Evolutionary conservation across 176 grass and related monocot species (phyloP).

Genomic region (Miscanthus lutarioriparius): DNA sequence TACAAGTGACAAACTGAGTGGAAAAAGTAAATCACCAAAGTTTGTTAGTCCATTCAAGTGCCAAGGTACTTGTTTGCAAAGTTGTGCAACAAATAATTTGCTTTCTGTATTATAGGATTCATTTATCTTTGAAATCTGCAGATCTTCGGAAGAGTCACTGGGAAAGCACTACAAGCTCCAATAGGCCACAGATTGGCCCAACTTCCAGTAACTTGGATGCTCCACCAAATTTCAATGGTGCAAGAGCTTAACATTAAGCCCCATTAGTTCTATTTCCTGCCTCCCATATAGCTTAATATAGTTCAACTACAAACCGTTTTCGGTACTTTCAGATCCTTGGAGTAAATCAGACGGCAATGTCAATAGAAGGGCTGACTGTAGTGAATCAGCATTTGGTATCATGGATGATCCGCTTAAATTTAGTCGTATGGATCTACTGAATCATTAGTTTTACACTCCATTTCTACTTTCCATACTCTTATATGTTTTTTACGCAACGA

Average conservation of each 20-base stretch:
- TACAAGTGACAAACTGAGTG: slow-evolving; percentile 19
- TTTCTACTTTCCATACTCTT: slow-evolving; percentile 10
- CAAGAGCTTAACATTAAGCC: not conserved
- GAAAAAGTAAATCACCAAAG: slow-evolving; percentile 39
- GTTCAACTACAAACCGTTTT: not conserved
- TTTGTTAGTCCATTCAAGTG: slow-evolving; percentile 46
- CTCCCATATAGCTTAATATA: slow-evolving; percentile 16
- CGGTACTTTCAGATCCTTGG: slow-evolving; percentile 13
- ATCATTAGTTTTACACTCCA: slow-evolving; percentile 23
- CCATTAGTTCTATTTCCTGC: slow-evolving; percentile 12
- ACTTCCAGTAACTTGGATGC: slow-evolving; percentile 17
- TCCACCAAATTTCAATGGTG: slow-evolving; percentile 44
- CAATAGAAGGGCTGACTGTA: not conserved
- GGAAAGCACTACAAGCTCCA: slow-evolving; percentile 11
- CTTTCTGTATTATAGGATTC: slow-evolving; percentile 1
- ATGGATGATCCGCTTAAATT: slow-evolving; percentile 2
- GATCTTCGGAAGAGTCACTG: slow-evolving; percentile 24
- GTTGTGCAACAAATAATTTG: not conserved
- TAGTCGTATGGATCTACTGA: not conserved
- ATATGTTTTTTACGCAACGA: not conserved
- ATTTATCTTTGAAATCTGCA: slow-evolving; percentile 30
- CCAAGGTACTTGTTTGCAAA: slow-evolving; percentile 31
- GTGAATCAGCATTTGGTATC: not conserved
- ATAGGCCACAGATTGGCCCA: slow-evolving; percentile 20
- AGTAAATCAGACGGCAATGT: not conserved